These are phyloP conservation scores for Ploettnerulaceae sp. DNA, from an alignment of 2,329 filamentous ascomycete species.

Conservation along the genomic window DNA sequence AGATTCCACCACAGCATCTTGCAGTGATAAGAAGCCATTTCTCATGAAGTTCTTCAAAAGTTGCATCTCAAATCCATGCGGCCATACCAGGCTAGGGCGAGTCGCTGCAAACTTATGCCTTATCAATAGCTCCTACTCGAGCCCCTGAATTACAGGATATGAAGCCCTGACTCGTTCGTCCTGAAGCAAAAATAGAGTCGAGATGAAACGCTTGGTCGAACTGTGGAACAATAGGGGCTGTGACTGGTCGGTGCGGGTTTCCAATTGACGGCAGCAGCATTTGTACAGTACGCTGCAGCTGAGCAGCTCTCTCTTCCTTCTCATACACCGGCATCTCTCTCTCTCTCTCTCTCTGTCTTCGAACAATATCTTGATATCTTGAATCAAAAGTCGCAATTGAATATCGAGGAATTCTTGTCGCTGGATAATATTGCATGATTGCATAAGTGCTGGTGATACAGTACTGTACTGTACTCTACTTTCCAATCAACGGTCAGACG, in stretches of 20 bases:
- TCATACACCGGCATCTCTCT: not conserved
- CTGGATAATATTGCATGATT: not conserved
- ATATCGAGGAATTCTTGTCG: no score
- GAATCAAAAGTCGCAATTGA: no score
- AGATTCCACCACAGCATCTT: no score
- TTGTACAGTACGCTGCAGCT: slow-evolving; percentile 11
- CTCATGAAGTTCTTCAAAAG: no score
- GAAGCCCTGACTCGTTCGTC: slow-evolving; percentile 3
- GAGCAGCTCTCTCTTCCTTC: slow-evolving; percentile 6
- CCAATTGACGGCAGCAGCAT: slow-evolving; percentile 2
- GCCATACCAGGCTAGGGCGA: no score
- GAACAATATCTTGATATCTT: not conserved
- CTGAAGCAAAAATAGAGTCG: slow-evolving; percentile 15
- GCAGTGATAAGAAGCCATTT: no score
- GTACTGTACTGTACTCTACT: not conserved
- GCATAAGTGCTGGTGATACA: not conserved
- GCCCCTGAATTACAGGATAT: not conserved
- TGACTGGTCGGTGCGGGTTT: slow-evolving; percentile 7
- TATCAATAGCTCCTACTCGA: not conserved
- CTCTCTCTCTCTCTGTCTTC: no score
- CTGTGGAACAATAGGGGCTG: slow-evolving; percentile 8
- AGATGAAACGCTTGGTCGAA: slow-evolving; percentile 1
- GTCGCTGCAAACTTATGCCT: not conserved
- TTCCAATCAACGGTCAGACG: not conserved
- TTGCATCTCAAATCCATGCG: no score